These are phyloP conservation scores for Tetrapisispora nanseiensis DNA, from an alignment of 805 yeast genomes.

Conservation along the genomic window DNA sequence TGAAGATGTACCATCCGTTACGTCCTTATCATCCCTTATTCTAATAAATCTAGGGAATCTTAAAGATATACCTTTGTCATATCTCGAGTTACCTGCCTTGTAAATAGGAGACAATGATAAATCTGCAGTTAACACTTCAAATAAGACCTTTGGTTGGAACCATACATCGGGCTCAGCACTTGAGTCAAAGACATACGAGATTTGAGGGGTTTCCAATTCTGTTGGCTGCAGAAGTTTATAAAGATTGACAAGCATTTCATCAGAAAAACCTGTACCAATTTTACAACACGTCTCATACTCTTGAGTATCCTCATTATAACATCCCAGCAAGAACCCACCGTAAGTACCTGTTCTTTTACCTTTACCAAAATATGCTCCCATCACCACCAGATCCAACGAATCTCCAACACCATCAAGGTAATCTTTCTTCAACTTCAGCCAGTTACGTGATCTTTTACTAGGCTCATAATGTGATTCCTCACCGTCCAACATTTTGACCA, in stretches of 20 bases:
- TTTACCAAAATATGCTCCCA: constrained; percentile 88
- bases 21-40: constrained; percentile 73
- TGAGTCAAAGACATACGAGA: constrained; percentile 59
- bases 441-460: constrained; percentile 85
- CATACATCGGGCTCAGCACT: constrained; percentile 83
- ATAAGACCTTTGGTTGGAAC: constrained; percentile 78
- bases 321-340: constrained; percentile 88
- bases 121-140: constrained; percentile 90
- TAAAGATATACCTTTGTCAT: constrained; percentile 76
- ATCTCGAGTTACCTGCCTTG: constrained; percentile 65
- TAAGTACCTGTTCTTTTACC: constrained; percentile 93
- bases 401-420: constrained; percentile 94
- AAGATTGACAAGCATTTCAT: constrained; percentile 59
- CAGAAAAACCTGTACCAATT: constrained; percentile 95
- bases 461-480: constrained; percentile 83
- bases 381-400: constrained; percentile 82
- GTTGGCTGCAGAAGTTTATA: constrained; percentile 56
- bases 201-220: constrained; percentile 52
- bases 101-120: constrained; percentile 80
- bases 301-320: constrained; percentile 83
- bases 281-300: constrained; percentile 94
- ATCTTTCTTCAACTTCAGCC: constrained; percentile 93
- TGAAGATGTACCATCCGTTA: constrained; percentile 80
- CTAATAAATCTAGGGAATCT: constrained; percentile 83
- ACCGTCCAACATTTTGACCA: constrained; percentile 86